Percentiles rank a stretch among this genome's conserved stretches.
Conservation (phyloP, 2,329 filamentous ascomycete genomes). For the Fusarium coicis region DNA sequence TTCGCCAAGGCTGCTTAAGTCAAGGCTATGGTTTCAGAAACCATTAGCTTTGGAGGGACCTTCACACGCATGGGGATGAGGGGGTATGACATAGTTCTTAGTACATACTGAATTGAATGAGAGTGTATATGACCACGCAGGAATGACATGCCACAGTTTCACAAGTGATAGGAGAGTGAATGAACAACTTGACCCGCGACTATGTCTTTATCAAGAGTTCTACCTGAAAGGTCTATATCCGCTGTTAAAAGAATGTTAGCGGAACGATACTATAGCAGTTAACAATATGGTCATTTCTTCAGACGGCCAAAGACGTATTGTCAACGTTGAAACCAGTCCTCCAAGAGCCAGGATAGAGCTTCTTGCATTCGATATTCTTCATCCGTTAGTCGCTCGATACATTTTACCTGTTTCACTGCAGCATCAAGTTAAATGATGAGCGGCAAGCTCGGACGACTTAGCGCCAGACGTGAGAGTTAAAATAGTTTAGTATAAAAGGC, state of each 20-base stretch:
- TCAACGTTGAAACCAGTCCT: rapidly evolving
- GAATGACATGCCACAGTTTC: background rate
- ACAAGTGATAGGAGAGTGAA: background rate
- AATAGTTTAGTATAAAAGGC: rapidly evolving
- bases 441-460: background rate
- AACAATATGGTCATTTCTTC: rapidly evolving
- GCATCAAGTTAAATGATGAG: background rate
- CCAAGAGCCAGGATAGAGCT: background rate
- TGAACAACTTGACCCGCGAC: rapidly evolving
- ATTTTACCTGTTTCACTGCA: rapidly evolving
- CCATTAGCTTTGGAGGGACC: rapidly evolving
- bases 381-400: rapidly evolving
- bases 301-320: background rate
- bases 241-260: rapidly evolving
- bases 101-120: background rate
- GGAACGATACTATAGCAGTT: background rate
- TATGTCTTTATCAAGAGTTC: rapidly evolving
- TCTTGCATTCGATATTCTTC: too few relatives aligned
- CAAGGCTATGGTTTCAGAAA: rapidly evolving
- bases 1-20: background rate
- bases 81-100: rapidly evolving
- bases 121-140: background rate
- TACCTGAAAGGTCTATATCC: rapidly evolving
- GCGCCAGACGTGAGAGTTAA: background rate
- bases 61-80: too few relatives aligned